phyloP scores from a whole-genome alignment of 352 stramenopile species.

The Pythium rishiriense region DNA sequence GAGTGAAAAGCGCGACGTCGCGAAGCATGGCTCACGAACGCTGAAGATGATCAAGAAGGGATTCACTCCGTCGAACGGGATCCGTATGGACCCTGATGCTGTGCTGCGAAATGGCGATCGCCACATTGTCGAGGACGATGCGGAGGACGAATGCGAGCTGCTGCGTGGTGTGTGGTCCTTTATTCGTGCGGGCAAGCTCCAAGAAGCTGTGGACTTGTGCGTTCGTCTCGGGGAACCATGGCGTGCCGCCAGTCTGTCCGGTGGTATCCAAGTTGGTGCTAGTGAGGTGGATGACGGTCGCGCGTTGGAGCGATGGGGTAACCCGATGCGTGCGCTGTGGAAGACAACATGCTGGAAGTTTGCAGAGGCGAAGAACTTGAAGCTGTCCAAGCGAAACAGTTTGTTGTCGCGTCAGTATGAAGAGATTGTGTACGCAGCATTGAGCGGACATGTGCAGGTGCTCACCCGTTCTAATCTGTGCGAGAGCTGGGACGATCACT shows the following conservation, averaged over 20 bases:
- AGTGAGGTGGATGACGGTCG: conserved; percentile 57
- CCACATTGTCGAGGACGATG: conserved; percentile 68
- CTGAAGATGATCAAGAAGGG: conserved; percentile 64
- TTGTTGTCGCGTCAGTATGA: conserved; percentile 73
- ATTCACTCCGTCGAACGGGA: conserved; percentile 24
- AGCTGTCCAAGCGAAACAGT: conserved; percentile 64
- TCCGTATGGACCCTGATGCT: conserved; percentile 74
- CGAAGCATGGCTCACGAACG: conserved; percentile 49
- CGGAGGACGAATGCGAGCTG: conserved; percentile 78
- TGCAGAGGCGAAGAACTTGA: conserved; percentile 46
- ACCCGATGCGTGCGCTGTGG: conserved; percentile 80
- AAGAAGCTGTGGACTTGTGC: conserved; percentile 73
- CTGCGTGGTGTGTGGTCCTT: conserved; percentile 77
- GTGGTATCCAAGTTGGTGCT: conserved; percentile 56
- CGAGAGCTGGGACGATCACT: conserved; percentile 85
- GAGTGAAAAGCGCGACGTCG: conserved; percentile 52
- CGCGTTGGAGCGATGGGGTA: conserved; percentile 72
- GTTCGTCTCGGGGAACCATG: conserved; percentile 73
- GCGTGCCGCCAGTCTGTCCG: conserved; percentile 76
- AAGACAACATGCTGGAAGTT: conserved; percentile 88
- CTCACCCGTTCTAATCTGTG: conserved; percentile 69
- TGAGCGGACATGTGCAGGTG: conserved; percentile 71
- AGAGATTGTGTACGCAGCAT: conserved; percentile 74
- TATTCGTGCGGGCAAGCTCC: conserved; percentile 61
- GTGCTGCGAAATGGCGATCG: conserved; percentile 64